Conservation (phyloP, 257 asterid species). For the Rhazya stricta region DNA sequence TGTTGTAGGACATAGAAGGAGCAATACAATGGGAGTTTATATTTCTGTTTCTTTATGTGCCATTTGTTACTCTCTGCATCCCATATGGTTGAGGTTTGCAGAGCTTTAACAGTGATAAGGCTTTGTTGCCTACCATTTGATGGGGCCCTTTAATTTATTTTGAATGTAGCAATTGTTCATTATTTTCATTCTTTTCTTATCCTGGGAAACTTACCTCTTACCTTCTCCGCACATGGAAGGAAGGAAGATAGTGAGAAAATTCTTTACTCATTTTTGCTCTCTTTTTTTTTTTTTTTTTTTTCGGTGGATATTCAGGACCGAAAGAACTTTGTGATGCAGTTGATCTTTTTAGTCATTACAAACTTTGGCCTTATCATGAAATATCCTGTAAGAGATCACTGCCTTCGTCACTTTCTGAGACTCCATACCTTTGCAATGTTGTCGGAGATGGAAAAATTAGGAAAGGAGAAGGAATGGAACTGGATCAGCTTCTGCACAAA, state of each 20-base stretch:
- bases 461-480: conserved; percentile 56
- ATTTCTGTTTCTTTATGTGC: background rate
- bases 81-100: background rate
- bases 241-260: background rate
- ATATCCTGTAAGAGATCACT: conserved; percentile 48
- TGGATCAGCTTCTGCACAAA: conserved; percentile 35
- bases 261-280: background rate
- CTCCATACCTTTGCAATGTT: conserved; percentile 46
- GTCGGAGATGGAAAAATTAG: conserved; percentile 48
- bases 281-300: background rate
- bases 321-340: conserved; percentile 48
- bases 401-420: conserved; percentile 37
- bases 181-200: background rate
- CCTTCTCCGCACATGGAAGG: background rate
- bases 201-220: background rate
- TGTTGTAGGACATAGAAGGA: background rate
- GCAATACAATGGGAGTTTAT: background rate
- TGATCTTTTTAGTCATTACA: conserved; percentile 48
- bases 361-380: conserved; percentile 42
- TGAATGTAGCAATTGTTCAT: background rate
- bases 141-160: background rate
- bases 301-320: conserved; percentile 29
- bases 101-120: background rate
- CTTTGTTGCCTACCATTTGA: background rate
- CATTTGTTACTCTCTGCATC: background rate